Percentiles rank a stretch among this genome's conserved stretches.
Conservation (phyloP, 2,329 filamentous ascomycete genomes). For the Aspergillus sp. region DNA sequence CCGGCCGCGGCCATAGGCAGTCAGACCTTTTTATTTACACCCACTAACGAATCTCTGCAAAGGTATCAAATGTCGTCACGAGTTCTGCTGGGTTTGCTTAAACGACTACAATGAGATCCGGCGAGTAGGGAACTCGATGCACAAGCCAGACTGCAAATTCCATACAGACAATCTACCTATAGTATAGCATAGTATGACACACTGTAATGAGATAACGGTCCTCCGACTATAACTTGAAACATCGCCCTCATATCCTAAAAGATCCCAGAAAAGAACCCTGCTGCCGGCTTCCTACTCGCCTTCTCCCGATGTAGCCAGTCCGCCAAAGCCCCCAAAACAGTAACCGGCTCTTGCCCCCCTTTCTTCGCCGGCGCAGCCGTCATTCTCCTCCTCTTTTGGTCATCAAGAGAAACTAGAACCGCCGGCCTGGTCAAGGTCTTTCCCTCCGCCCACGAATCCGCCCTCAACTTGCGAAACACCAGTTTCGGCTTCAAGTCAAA, state of each 20-base stretch:
- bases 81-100: conserved; percentile 12
- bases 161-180: conserved; percentile 12
- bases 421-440: neutral
- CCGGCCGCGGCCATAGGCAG: neutral
- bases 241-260: neutral
- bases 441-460: conserved; percentile 3
- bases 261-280: neutral
- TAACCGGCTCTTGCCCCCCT: neutral
- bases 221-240: neutral
- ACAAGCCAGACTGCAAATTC: conserved; percentile 8
- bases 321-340: neutral
- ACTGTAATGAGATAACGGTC: neutral
- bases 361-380: no score
- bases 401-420: neutral
- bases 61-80: conserved; percentile 11
- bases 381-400: neutral
- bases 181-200: neutral
- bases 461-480: conserved; percentile 4
- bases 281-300: neutral
- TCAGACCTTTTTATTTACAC: neutral
- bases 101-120: conserved; percentile 11
- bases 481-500: conserved; percentile 6
- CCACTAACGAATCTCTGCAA: neutral
- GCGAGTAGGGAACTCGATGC: conserved; percentile 9
- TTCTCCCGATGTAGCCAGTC: neutral